Conservation (phyloP, 768 basidiomycete species). For the Lepiota venenata region DNA sequence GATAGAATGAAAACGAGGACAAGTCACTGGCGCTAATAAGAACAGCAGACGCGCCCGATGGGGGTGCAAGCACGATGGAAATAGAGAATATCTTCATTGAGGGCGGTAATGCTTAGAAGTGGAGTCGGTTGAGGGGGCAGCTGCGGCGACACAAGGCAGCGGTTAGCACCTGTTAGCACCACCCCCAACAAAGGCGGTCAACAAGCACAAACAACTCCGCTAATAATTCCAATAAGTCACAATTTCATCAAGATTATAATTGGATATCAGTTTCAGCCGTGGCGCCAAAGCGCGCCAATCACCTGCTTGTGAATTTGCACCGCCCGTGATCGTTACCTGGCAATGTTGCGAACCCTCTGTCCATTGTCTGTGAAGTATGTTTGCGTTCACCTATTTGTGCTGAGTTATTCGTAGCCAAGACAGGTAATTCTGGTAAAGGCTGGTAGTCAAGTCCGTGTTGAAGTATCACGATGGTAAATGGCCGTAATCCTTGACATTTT, state of each 20-base stretch:
- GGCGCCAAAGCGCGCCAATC: no score
- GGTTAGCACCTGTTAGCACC: no score
- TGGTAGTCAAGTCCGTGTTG: no score
- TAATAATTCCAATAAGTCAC: no score
- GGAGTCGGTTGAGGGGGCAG: neutral
- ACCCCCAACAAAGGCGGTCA: neutral
- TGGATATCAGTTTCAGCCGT: no score
- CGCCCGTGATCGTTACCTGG: constrained; percentile 1
- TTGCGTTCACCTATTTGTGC: no score
- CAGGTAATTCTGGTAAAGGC: no score
- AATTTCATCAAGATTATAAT: no score
- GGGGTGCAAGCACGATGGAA: constrained; percentile 66
- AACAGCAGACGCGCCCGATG: constrained; percentile 57
- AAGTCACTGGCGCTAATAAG: constrained; percentile 76
- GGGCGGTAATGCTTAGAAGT: neutral
- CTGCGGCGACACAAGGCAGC: neutral
- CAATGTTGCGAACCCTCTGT: neutral
- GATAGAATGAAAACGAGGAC: constrained; percentile 92
- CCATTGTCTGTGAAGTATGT: no score
- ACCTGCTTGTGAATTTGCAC: neutral
- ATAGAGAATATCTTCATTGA: constrained; percentile 87
- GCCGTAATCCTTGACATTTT: no score
- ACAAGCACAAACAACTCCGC: constrained; percentile 9
- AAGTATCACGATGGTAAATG: no score
- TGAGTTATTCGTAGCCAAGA: no score